A percentile compares a stretch with the other conserved stretches of the same genome.
These are phyloP conservation scores for Castanea crenata DNA, from an alignment of 306 rosid genomes.

Conservation along the genomic window DNA sequence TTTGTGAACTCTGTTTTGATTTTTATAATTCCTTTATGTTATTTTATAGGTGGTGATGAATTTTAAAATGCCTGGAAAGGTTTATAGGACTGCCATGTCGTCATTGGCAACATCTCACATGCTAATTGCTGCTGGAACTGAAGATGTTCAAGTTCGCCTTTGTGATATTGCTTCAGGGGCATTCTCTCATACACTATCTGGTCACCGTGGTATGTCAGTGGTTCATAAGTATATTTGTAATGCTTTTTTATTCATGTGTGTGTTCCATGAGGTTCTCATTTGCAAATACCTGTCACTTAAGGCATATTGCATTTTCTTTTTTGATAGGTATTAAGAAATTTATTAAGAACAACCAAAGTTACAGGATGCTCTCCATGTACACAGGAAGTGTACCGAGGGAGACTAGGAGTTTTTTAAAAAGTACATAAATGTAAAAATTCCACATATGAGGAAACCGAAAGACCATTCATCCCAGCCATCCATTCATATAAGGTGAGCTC, in stretches of 20 bases:
- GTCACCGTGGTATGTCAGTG: constrained; percentile 73
- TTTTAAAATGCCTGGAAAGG: constrained; percentile 93
- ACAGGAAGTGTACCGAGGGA: too few species aligned
- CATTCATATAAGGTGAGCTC: too few species aligned
- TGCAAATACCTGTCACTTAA: background rate
- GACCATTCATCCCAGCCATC: too few species aligned
- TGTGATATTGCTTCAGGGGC: constrained; percentile 96
- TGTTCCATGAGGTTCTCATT: background rate
- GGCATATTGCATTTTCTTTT: background rate
- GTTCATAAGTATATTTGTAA: background rate
- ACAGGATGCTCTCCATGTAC: too few species aligned
- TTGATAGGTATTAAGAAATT: too few species aligned
- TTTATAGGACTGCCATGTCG: constrained; percentile 87
- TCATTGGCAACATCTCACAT: constrained; percentile 81
- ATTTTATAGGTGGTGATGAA: constrained; percentile 63
- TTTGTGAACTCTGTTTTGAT: background rate
- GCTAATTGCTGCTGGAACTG: constrained; percentile 90
- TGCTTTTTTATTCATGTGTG: background rate
- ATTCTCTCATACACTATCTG: constrained; percentile 86
- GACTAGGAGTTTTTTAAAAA: too few species aligned
- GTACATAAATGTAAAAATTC: too few species aligned
- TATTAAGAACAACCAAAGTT: too few species aligned
- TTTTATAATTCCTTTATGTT: background rate
- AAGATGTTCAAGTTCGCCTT: constrained; percentile 96
- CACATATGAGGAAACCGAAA: too few species aligned